Evolutionary conservation across 345 rosid species (phyloP).

Genomic region (Anacardium occidentale): DNA sequence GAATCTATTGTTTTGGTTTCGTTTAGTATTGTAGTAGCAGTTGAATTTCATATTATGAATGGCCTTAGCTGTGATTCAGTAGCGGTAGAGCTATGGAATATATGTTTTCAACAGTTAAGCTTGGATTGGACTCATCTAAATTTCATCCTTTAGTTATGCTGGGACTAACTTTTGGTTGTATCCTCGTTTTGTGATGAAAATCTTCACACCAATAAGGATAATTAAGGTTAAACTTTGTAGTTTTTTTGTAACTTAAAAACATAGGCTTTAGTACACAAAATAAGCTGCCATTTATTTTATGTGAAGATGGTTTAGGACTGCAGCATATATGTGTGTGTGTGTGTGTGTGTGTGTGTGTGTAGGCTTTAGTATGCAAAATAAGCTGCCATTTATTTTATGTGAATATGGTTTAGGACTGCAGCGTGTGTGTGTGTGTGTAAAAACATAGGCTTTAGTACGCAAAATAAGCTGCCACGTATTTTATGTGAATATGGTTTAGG

Average conservation of each 20-base stretch:
- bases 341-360: too few relatives aligned
- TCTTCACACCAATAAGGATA: background rate
- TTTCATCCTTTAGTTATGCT: background rate
- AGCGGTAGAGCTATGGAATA: background rate
- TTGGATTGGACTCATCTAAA: background rate
- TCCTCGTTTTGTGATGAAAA: background rate
- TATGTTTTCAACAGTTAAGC: background rate
- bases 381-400: background rate
- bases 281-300: background rate
- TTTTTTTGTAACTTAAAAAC: background rate
- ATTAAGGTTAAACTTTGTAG: slow-evolving; percentile 7
- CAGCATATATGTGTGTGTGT: too few relatives aligned
- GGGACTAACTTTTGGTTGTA: background rate
- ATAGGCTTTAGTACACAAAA: background rate
- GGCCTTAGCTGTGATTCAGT: background rate
- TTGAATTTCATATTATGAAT: background rate
- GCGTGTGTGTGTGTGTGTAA: too few relatives aligned
- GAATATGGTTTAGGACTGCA: background rate
- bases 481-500: background rate
- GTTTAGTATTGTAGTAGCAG: background rate
- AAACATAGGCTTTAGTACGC: background rate
- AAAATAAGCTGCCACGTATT: background rate
- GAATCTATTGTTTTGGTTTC: background rate
- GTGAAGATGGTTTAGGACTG: background rate
- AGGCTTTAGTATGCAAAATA: background rate